Conservation (phyloP, 805 yeast species). For the Wickerhamomyces hampshirensis region DNA sequence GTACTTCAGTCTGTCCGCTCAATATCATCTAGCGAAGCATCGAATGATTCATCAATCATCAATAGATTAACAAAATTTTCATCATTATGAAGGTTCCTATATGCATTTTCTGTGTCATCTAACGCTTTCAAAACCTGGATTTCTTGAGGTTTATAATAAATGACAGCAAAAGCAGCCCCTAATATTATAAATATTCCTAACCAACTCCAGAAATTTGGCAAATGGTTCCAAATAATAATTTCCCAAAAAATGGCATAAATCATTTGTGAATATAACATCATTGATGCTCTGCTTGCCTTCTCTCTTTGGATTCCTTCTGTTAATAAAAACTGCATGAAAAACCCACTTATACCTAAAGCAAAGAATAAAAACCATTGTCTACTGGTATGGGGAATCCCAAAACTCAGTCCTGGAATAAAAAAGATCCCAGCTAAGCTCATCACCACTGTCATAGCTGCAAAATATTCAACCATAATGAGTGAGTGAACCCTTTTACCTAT, state of each 20-base stretch:
- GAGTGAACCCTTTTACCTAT: conserved; percentile 82
- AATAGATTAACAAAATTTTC: too few relatives aligned
- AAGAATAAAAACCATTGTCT: conserved; percentile 64
- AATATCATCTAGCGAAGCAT: too few relatives aligned
- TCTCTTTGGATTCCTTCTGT: conserved; percentile 85
- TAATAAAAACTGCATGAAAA: conserved; percentile 70
- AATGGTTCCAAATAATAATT: conserved; percentile 60
- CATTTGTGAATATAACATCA: conserved; percentile 73
- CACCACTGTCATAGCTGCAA: conserved; percentile 56
- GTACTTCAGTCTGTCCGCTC: conserved; percentile 32
- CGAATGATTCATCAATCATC: too few relatives aligned
- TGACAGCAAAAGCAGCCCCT: conserved; percentile 55
- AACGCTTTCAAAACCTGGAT: conserved; percentile 1
- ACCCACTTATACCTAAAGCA: conserved; percentile 71
- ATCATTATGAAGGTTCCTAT: not conserved
- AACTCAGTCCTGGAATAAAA: conserved; percentile 51
- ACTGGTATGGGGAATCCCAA: conserved; percentile 54
- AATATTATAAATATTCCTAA: conserved; percentile 68
- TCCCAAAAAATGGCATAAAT: conserved; percentile 79
- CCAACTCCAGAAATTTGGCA: conserved; percentile 65
- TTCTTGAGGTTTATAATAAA: conserved; percentile 43
- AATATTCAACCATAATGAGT: conserved; percentile 70
- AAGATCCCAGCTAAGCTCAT: conserved; percentile 50
- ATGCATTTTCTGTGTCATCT: conserved; percentile 5
- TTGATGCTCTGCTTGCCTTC: conserved; percentile 68